Conservation (phyloP, 495 filamentous ascomycete genomes). For the Podospora pseudopauciseta region DNA sequence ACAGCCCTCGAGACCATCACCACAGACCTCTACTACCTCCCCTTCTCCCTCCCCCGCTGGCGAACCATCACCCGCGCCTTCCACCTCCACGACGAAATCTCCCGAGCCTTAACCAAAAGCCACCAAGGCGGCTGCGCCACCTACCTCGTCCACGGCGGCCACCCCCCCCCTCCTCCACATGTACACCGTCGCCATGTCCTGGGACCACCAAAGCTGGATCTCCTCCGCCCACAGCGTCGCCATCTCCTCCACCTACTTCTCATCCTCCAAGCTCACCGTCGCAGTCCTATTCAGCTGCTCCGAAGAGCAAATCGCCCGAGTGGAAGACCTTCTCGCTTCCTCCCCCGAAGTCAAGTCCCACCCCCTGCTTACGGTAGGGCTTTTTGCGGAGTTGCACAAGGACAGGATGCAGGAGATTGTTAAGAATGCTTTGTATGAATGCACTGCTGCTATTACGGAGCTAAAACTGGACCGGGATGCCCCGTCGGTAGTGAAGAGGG, state of each 20-base stretch:
- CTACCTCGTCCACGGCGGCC: neutral
- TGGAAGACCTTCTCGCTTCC: neutral
- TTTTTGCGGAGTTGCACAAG: conserved; percentile 21
- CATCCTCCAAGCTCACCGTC: neutral
- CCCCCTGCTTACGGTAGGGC: conserved; percentile 16
- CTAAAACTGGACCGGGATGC: neutral
- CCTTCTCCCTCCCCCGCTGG: neutral
- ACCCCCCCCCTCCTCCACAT: neutral
- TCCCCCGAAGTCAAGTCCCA: conserved; percentile 18
- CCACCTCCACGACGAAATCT: neutral
- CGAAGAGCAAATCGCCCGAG: neutral
- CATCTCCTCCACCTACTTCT: neutral
- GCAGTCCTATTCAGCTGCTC: neutral
- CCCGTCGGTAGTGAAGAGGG: neutral
- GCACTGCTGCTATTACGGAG: neutral
- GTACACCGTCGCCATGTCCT: neutral
- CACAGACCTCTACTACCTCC: neutral
- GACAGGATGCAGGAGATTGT: conserved; percentile 12
- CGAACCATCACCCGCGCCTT: neutral
- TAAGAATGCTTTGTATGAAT: neutral
- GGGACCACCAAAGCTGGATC: neutral
- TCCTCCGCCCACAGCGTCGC: neutral
- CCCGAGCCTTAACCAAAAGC: neutral
- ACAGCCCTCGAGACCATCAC: too few relatives aligned
- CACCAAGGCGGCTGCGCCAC: neutral